Conservation (phyloP, 148 eudicot genomes). For the Nepenthes mirabilis region DNA sequence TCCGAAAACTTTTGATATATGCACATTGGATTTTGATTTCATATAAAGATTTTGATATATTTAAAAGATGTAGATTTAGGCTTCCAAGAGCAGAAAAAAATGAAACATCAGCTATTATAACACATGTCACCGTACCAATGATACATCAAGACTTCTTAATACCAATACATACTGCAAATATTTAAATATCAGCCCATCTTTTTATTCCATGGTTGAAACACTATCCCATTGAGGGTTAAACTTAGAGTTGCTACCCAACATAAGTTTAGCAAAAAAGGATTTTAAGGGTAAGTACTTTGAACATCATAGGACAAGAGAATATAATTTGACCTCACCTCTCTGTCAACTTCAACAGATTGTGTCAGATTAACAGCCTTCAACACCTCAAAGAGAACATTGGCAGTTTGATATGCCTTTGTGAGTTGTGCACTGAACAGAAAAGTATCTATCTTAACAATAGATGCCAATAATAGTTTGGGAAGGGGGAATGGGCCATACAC, state of each 20-base stretch:
- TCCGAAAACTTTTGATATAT: too few species aligned
- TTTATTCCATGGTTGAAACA: background rate
- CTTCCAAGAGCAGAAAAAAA: too few species aligned
- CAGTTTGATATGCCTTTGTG: constrained; percentile 98
- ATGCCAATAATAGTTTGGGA: background rate
- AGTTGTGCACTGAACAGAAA: constrained; percentile 73
- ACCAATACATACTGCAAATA: too few species aligned
- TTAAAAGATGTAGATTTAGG: too few species aligned
- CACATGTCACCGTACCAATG: too few species aligned
- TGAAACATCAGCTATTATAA: too few species aligned
- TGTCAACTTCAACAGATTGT: constrained; percentile 86
- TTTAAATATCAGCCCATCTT: too few species aligned
- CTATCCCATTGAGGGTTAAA: background rate
- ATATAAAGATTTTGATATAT: too few species aligned
- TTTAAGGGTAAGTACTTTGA: background rate
- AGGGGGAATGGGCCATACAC: background rate
- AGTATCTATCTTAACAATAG: background rate
- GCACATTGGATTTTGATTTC: too few species aligned
- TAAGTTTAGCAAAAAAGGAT: background rate
- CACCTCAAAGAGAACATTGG: constrained; percentile 99
- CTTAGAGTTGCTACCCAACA: background rate
- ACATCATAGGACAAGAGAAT: background rate
- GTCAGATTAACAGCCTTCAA: constrained; percentile 92
- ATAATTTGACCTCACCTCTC: constrained; percentile 50
- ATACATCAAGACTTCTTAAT: too few species aligned